Evolutionary conservation across 495 filamentous ascomycete species (phyloP), one percentile per base, ranked within the genome.

Genomic region (Glarea lozoyensis): DNA sequence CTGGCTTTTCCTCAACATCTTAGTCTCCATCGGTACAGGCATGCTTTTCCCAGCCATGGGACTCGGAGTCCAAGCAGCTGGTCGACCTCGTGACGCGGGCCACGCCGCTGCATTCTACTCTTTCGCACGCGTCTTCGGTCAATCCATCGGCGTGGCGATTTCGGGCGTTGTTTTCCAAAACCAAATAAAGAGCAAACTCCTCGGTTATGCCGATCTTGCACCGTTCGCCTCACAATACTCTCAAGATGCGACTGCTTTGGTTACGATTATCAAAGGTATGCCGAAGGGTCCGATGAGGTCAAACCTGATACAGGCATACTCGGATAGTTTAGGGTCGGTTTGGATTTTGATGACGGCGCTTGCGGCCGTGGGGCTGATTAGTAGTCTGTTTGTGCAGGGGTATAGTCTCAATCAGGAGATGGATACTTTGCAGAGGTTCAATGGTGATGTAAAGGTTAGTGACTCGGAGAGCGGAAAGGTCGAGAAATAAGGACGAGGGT

Each of bases 161-260:
- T 63, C 69, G 5, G 71, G 69, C 2, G 65, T 69, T 12, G 59
- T 71, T 20, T 84, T 83, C 57, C 75, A 81, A 54, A 81, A 80
- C 33, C 64, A 64, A 23, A 72, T 83, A 62, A 60, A 60, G 16
- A 31, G 38, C 1, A 72, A 74, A 21, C 43, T 83, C 1, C 27
- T 53, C 4, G 48, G 43, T 10, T 65, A 74, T 16, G 53, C 66
- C 2, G 56, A 53, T 3, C 58, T 79, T 18, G 66, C 61, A 0
- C 50, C 54, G 0, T 50, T 61, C 38, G 78, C 77, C 3, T 59
- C 43, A 10, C 55, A 58, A 7, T 75, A 75, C 41, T 69, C 68
- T 30, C 65, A 65, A 15, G 75, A 84, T 60, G 75, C 78, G 0
- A 72, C 76, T 1, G 67, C 68, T 2, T 54, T 84, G 30, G 76